Evolutionary conservation across 768 basidiomycete genomes (phyloP), one percentile per base, ranked within the genome.

Genomic region (Boletus eberwhitei): DNA sequence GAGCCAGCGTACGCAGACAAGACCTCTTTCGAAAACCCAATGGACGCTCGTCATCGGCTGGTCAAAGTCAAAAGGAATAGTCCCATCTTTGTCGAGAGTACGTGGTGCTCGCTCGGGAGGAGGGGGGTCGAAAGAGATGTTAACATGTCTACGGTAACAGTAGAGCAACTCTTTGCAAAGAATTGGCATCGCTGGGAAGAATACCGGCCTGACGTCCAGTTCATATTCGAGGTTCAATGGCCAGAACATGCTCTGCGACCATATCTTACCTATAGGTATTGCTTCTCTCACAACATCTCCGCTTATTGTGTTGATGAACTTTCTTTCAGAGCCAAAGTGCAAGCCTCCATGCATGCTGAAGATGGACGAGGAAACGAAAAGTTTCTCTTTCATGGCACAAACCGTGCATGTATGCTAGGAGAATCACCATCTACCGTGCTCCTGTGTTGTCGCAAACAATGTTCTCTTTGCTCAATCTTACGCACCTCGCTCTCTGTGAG

Each of bases 331-430:
- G 36, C 39, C 3, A 50, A 43, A 24, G 52, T 60, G 13, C 59
- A 54, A 41, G 57, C 52, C 9, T 38, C 44, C 19, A 50, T 13
- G 8, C 35, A 42, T 3, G 52, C 58, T 21, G 31, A 54, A 13
- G 52, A 50, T 17, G 52, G 52, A 13, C 43, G 31, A 16, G 58
- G 58, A 32, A 59, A 59, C n/a, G 57, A 59, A 6, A 53, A 47
- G 8, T 45, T 45, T 34, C 42, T 53, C n/a, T 59, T 59, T 26
- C 57, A 59, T 26, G 57, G 58, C 8, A 59, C 59, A 31, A 59
- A 59, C 9, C 58, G 58, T 37, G 58, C 58, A 16, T 59, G 48
- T 24, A 16, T 59, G 44, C 31, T 59, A 5, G 58, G 58, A 41
- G 58, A 59, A 47, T 59, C 58, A 13, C 12, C 51, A 12, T 59